Conservation (phyloP, 306 rosid species). For the Rubus idaeus region DNA sequence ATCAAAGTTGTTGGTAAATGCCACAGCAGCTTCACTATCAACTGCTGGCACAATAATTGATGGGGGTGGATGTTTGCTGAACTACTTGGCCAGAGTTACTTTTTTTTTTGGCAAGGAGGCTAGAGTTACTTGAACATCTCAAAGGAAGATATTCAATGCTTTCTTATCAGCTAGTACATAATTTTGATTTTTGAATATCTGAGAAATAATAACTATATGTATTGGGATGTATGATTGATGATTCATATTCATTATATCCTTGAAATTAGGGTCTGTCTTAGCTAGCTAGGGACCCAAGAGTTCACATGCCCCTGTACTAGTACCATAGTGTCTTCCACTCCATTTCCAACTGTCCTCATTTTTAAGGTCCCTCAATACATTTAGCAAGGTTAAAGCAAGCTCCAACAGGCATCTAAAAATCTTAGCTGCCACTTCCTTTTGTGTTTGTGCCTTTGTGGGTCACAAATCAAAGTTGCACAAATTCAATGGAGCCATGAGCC, state of each 20-base stretch:
- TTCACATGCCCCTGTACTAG: conserved; percentile 53
- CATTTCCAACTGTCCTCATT: conserved; percentile 54
- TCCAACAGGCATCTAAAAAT: conserved; percentile 19
- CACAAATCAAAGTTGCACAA: background rate
- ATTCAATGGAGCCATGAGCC: background rate
- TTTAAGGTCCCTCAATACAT: conserved; percentile 9
- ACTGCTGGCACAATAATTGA: conserved; percentile 15
- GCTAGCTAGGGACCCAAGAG: conserved; percentile 51
- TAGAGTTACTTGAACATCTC: background rate
- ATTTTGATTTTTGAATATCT: conserved; percentile 2
- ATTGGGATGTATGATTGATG: conserved; percentile 4
- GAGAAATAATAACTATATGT: background rate
- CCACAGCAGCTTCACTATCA: background rate
- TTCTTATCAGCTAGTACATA: background rate
- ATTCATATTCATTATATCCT: conserved; percentile 1
- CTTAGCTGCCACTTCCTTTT: conserved; percentile 6
- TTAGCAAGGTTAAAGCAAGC: conserved; percentile 22
- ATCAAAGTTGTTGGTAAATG: background rate
- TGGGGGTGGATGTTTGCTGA: conserved; percentile 6
- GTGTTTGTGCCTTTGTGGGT: background rate
- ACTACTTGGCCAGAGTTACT: background rate
- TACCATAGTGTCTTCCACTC: conserved; percentile 48
- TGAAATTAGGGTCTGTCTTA: conserved; percentile 18
- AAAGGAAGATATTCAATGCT: conserved; percentile 6
- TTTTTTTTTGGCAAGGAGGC: no score